Evolutionary conservation across 129 eudicot species (phyloP), one percentile per base, ranked within the genome.

Genomic region (Silybum marianum): DNA sequence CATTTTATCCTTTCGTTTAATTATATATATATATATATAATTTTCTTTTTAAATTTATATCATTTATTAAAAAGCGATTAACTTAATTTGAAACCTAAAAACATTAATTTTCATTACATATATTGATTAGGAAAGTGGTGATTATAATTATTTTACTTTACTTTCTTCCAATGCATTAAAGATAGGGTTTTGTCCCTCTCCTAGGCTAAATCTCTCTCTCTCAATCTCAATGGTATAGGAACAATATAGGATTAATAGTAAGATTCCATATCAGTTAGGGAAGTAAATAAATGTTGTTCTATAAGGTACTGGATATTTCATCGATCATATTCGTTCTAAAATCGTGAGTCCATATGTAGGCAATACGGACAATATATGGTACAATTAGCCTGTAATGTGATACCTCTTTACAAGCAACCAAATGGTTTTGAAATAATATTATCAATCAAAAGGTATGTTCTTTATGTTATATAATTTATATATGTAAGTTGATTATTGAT

Each of bases 121-220:
- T 51, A 18, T 28, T 32, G 11, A 34, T n/a, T 62, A 36, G 58
- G 23, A 63, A 32, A 18, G 54, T 34, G 22, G 58, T 36, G 54
- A 62, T 63, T 76, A 12, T 63, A 62, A 76, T 76, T 58, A 76
- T 76, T 36, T 34, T 65, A 76, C 80, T 34, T 60, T 68, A 36
- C 80, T 62, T 75, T 48, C 80, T 62, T 75, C 70, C 79, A 58
- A 58, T 75, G 79, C 79, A 75, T 28, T 54, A 11, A 54, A 28
- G 30, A 38, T 58, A 21, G 71, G 22, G 48, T 19, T 58, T 58
- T 75, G 48, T 75, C 70, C 51, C 71, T 7, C 38, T 75, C 71
- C 48, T n/a, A 54, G 26, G 79, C 70, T 75, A 28, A 75, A 75
- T 75, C 79, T 75, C 79, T 74, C 79, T 74, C 78, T 75, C 32